Conservation (phyloP, 148 eudicot species). For the Drosera capensis region DNA sequence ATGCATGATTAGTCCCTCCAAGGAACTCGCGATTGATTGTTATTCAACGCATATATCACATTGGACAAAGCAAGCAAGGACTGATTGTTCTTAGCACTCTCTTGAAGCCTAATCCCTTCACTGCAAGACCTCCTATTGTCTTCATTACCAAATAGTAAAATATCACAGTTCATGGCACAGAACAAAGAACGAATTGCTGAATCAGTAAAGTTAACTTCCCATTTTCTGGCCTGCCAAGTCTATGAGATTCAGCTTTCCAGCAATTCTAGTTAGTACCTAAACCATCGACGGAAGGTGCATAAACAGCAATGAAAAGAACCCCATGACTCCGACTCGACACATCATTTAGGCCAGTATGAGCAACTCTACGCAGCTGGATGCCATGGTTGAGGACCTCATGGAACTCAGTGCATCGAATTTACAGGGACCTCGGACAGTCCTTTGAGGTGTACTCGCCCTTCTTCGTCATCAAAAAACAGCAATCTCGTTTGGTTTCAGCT, state of each 20-base stretch:
- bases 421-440: constrained; percentile 60
- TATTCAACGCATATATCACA: constrained; percentile 82
- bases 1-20: constrained; percentile 74
- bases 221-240: constrained; percentile 68
- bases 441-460: constrained; percentile 54
- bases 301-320: constrained; percentile 47
- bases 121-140: constrained; percentile 79
- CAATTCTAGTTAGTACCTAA: constrained; percentile 9
- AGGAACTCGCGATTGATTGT: constrained; percentile 62
- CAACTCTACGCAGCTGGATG: constrained; percentile 68
- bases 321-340: constrained; percentile 93
- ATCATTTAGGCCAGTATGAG: constrained; percentile 72
- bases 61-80: constrained; percentile 79
- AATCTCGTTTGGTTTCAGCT: constrained; percentile 56
- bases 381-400: constrained; percentile 48
- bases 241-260: constrained; percentile 79
- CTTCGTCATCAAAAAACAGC: constrained; percentile 62
- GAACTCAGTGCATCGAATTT: constrained; percentile 42
- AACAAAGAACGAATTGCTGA: not conserved
- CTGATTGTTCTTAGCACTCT: constrained; percentile 86
- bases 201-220: not conserved
- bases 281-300: constrained; percentile 26
- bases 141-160: constrained; percentile 56
- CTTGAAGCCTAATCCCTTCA: constrained; percentile 84
- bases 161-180: not conserved